Base-by-base conservation (phyloP, 164 flowering plant genomes). In the Annona cherimola region DNA sequence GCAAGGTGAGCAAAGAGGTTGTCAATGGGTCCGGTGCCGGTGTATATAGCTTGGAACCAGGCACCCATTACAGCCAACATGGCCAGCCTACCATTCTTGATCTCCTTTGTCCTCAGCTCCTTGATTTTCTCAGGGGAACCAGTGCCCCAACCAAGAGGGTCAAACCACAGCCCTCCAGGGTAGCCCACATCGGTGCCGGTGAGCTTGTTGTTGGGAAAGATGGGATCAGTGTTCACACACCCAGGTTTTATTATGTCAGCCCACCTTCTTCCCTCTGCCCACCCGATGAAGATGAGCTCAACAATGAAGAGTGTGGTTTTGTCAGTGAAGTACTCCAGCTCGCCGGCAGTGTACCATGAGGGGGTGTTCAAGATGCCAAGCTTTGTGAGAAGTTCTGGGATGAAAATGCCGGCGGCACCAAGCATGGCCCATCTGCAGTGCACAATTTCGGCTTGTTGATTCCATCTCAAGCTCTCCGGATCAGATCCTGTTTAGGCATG, bases 351-450 rank as follows among this genome's bases (percentile, higher is more conserved):
- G 88, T 94, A 94, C 99, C 99, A 94, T 19, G 99, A 94, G 1
- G 99, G 99, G n/a, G 99, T 94, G 90, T 92, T 91, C 3, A 94
- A 84, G 71, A 92, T 85, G 1, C 99, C 98, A 4, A 94, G 64
- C 80, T 94, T 94, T 19, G 99, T 94, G 1, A 94, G 86, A 70
- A 94, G 81, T 71, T 94, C 99, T n/a, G 84, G 99, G 79, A 94
- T 94, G 96, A 94, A 94, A 19, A 94, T 94, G 4, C 99, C 99
- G 0, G 99, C 99, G 1, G 99, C 99, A 3, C 99, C 99, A 1
- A 94, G 74, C 99, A 94, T 92, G 67, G 99, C 99, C 99, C 99
- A 94, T 77, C 99, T 84, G 94, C 97, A 88, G 86, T 94, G 99
- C 43, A 94, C 99, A 5, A 94, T 50, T 82, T 94, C 99, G 46